phyloP scores from a whole-genome alignment of 768 basidiomycete genomes.

The Exsudoporus frostii region DNA sequence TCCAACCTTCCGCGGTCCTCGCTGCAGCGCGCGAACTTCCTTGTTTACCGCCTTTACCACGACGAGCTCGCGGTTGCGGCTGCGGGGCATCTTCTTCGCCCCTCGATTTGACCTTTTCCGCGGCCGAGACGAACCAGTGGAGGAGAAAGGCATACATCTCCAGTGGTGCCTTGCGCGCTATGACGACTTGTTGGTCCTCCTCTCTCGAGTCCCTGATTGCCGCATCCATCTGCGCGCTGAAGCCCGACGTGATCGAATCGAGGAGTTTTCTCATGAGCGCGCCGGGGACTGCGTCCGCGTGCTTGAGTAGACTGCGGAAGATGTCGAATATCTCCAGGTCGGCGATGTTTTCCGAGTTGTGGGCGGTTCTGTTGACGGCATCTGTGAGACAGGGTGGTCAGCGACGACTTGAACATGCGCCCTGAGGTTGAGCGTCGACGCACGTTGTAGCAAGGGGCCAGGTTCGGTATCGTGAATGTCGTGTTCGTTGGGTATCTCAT shows the following conservation, averaged over 20 bases:
- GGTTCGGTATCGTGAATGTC: conserved; percentile 58
- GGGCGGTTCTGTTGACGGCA: conserved; percentile 79
- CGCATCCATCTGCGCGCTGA: conserved; percentile 69
- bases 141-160: conserved; percentile 92
- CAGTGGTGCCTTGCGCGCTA: conserved; percentile 66
- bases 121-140: conserved; percentile 84
- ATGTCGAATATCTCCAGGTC: conserved; percentile 74
- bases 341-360: conserved; percentile 67
- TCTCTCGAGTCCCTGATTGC: conserved; percentile 66
- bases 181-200: conserved; percentile 59
- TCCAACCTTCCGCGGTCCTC: conserved; percentile 53
- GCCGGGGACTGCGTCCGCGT: conserved; percentile 59
- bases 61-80: conserved; percentile 47
- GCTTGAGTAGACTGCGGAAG: conserved; percentile 78
- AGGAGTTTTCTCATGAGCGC: conserved; percentile 78
- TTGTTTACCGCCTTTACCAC: conserved; percentile 60
- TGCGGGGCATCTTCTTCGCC: conserved; percentile 45
- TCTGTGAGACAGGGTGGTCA: conserved; percentile 38
- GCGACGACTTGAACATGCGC: background rate
- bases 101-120: conserved; percentile 68
- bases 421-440: conserved; percentile 16
- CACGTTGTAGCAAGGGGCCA: conserved; percentile 57
- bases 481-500: conserved; percentile 67
- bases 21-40: conserved; percentile 38
- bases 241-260: conserved; percentile 79